Percentiles rank a stretch among this genome's conserved stretches.
phyloP scores from a whole-genome alignment of 139 green algal genomes.

The Nannochloris sp. region DNA sequence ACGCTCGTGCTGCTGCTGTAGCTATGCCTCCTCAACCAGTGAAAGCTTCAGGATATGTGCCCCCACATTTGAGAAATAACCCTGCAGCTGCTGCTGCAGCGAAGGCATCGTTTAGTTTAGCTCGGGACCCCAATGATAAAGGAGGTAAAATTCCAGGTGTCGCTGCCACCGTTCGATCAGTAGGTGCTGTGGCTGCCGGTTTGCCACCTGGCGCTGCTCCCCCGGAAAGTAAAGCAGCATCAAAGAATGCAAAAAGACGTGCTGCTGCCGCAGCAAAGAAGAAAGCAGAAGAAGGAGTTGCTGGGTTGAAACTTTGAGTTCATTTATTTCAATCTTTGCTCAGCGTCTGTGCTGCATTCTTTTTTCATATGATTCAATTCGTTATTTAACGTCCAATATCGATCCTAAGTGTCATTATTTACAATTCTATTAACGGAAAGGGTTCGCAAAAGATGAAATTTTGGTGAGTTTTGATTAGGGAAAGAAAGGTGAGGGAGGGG shows the following conservation, averaged over 20 bases:
- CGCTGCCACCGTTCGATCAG: neutral
- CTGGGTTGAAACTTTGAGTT: neutral
- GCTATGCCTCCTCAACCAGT: slow-evolving; percentile 15
- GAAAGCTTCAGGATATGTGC: slow-evolving; percentile 35
- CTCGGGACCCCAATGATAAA: slow-evolving; percentile 35
- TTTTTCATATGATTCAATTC: too few species aligned
- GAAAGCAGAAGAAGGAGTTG: slow-evolving; percentile 5
- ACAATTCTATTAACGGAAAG: too few species aligned
- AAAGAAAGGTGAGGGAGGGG: too few species aligned
- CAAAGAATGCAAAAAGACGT: slow-evolving; percentile 63
- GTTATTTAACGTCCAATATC: too few species aligned
- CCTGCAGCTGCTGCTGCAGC: slow-evolving; percentile 5
- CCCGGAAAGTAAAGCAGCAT: slow-evolving; percentile 41
- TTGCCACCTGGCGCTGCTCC: slow-evolving; percentile 33
- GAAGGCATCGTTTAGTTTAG: slow-evolving; percentile 41
- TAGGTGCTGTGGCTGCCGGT: slow-evolving; percentile 4
- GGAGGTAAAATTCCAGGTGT: slow-evolving; percentile 20
- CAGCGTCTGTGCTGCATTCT: too few species aligned
- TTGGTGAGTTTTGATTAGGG: too few species aligned
- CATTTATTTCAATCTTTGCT: too few species aligned
- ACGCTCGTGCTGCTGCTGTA: slow-evolving; percentile 6
- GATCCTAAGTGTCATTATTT: too few species aligned
- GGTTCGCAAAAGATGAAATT: too few species aligned
- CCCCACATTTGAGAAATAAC: slow-evolving; percentile 37
- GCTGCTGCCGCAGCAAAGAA: slow-evolving; percentile 29